phyloP scores from a whole-genome alignment of 2,329 filamentous ascomycete genomes.

The Colletotrichum graminicola region DNA sequence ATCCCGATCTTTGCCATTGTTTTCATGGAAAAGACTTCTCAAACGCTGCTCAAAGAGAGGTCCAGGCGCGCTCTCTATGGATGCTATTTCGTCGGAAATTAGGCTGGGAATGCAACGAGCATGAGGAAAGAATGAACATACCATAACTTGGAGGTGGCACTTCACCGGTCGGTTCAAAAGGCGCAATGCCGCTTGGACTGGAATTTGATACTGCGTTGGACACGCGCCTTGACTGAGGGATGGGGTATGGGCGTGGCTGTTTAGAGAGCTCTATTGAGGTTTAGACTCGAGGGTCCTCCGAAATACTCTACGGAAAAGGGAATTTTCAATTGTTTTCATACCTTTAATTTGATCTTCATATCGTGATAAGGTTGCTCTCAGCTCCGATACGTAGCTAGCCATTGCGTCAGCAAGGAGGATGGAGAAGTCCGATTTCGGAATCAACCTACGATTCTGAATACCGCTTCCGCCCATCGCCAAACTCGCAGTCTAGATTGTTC shows the following conservation, averaged over 20 bases:
- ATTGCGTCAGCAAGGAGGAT: conserved; percentile 1
- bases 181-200: conserved; percentile 34
- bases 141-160: conserved; percentile 38
- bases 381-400: conserved; percentile 32
- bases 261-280: conserved; percentile 21
- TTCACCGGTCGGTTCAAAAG: conserved; percentile 32
- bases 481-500: conserved; percentile 50
- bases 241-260: conserved; percentile 15
- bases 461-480: conserved; percentile 45
- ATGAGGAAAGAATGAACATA: background rate
- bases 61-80: conserved; percentile 36
- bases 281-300: background rate
- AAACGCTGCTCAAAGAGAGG: conserved; percentile 33
- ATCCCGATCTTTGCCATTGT: conserved; percentile 23
- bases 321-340: background rate
- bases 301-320: background rate
- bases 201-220: conserved; percentile 28
- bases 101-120: background rate
- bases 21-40: conserved; percentile 33
- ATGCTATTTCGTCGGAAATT: conserved; percentile 7
- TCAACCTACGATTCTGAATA: conserved; percentile 39
- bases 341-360: conserved; percentile 35
- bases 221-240: background rate
- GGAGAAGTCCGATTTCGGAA: background rate
- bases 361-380: conserved; percentile 30